Evolutionary conservation across 371 early-diverging fungal genomes (phyloP).

Genomic region (Syncephalastrum racemosum): DNA sequence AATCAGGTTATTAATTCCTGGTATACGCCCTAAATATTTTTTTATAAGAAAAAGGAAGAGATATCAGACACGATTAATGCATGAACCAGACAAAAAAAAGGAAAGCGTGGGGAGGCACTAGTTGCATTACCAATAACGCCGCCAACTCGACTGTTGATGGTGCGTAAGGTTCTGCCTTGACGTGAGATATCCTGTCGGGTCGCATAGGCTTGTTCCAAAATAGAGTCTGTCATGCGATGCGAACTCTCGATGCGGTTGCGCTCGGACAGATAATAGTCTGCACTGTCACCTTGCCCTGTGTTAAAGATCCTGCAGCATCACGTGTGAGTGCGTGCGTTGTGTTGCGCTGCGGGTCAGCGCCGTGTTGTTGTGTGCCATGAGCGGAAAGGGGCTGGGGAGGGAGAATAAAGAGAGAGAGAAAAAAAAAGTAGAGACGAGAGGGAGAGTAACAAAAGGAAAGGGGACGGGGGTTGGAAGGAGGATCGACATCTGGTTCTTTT

Average conservation of each 20-base stretch:
- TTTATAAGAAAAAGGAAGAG: not conserved
- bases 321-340: no score
- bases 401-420: no score
- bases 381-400: no score
- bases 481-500: not conserved
- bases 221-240: conserved; percentile 66
- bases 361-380: no score
- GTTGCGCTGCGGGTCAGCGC: no score
- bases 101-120: not conserved
- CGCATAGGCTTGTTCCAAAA: conserved; percentile 68
- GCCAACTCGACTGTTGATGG: conserved; percentile 49
- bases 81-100: not conserved
- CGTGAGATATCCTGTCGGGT: conserved; percentile 56
- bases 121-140: conserved; percentile 45
- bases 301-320: conserved; percentile 37
- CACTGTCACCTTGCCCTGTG: conserved; percentile 33
- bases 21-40: conserved; percentile 46
- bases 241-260: conserved; percentile 59
- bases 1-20: conserved; percentile 64
- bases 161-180: conserved; percentile 53
- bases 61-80: not conserved
- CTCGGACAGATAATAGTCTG: conserved; percentile 62
- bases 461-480: not conserved
- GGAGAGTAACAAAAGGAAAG: no score
- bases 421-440: no score